Conservation (phyloP, 352 stramenopile genomes). For the Globisporangium echinulatum region DNA sequence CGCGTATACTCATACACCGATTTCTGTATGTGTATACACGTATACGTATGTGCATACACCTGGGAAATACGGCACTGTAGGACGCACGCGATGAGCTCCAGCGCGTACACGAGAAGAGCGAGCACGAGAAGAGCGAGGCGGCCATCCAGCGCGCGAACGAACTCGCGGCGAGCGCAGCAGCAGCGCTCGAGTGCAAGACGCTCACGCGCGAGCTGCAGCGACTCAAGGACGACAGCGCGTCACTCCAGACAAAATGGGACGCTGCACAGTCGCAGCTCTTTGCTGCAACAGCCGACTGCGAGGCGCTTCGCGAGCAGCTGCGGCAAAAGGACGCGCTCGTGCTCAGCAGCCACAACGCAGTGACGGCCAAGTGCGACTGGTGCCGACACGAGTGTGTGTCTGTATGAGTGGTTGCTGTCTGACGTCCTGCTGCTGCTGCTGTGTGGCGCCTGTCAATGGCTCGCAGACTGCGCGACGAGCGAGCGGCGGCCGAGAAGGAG, state of each 20-base stretch:
- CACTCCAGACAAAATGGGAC: constrained; percentile 40
- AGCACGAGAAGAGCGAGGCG: constrained; percentile 32
- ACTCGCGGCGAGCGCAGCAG: constrained; percentile 25
- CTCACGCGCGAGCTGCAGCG: constrained; percentile 32
- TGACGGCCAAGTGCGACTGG: constrained; percentile 36
- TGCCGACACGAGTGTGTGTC: neutral
- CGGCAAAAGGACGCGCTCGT: constrained; percentile 72
- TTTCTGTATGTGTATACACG: no score
- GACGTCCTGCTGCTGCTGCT: neutral
- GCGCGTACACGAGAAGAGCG: constrained; percentile 20
- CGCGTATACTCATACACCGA: no score
- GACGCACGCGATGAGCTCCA: constrained; percentile 48
- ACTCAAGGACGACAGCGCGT: constrained; percentile 45
- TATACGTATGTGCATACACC: no score
- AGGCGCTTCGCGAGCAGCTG: constrained; percentile 58
- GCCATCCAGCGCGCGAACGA: constrained; percentile 47
- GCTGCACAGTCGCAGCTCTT: constrained; percentile 52
- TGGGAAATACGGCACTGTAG: constrained; percentile 10
- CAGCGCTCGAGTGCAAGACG: constrained; percentile 61
- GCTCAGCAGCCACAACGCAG: constrained; percentile 47
- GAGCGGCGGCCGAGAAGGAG: constrained; percentile 39
- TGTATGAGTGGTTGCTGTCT: neutral
- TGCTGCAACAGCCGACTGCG: constrained; percentile 40
- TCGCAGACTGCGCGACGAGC: constrained; percentile 51
- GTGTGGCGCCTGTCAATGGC: neutral